A percentile compares a stretch with the other conserved stretches of the same genome.
Evolutionary conservation across 176 grass and related monocot genomes (phyloP).

Genomic region (Avena sativa): DNA sequence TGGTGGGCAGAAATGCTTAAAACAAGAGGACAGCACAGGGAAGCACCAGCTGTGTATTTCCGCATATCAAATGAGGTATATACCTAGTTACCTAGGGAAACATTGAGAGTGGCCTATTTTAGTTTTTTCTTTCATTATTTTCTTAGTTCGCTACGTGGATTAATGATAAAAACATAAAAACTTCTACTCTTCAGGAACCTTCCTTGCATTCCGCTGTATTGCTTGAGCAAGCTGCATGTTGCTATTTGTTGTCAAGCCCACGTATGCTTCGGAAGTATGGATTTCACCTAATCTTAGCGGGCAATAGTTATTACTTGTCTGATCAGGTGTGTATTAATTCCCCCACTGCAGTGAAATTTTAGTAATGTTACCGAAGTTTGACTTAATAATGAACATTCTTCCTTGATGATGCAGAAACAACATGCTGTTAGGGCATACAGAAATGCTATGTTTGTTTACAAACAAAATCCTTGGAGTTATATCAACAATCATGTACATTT

Average conservation of each 20-base stretch:
- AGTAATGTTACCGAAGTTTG: slow-evolving; percentile 18
- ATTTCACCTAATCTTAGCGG: slow-evolving; percentile 97
- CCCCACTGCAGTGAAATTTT: slow-evolving; percentile 23
- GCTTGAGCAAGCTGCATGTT: slow-evolving; percentile 95
- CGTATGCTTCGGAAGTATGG: slow-evolving; percentile 95
- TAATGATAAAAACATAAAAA: slow-evolving; percentile 25
- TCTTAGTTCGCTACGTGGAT: slow-evolving; percentile 35
- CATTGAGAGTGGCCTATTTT: not conserved
- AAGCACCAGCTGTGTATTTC: slow-evolving; percentile 88
- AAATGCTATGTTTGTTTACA: slow-evolving; percentile 94
- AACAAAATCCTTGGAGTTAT: slow-evolving; percentile 93
- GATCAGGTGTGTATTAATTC: slow-evolving; percentile 75
- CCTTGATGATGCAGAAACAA: slow-evolving; percentile 71
- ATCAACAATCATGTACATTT: slow-evolving; percentile 99
- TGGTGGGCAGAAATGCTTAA: slow-evolving; percentile 99
- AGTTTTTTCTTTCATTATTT: not conserved
- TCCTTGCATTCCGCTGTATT: slow-evolving; percentile 88
- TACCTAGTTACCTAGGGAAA: not conserved
- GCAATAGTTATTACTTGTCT: slow-evolving; percentile 84
- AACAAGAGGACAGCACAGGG: slow-evolving; percentile 78
- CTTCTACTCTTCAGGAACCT: slow-evolving; percentile 73
- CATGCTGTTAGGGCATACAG: slow-evolving; percentile 91
- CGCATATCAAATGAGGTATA: slow-evolving; percentile 98
- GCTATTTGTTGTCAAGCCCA: slow-evolving; percentile 82
- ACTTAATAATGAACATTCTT: slow-evolving; percentile 33